phyloP scores from a whole-genome alignment of 441 rosid species.

The Populus hybrid region DNA sequence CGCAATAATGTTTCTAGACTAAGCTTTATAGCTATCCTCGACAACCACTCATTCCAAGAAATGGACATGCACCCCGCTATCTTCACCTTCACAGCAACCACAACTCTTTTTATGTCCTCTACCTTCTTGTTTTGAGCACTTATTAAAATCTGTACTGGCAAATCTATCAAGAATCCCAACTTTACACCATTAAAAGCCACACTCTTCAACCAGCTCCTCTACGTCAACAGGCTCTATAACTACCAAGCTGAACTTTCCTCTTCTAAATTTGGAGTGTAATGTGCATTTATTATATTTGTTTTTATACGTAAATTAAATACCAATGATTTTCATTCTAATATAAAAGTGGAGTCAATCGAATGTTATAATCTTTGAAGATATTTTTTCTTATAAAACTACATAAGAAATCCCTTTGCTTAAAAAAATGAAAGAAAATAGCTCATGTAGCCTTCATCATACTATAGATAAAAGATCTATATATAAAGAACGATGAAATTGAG shows the following conservation, averaged over 20 bases:
- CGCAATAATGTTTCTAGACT: too few relatives aligned
- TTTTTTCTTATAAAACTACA: too few relatives aligned
- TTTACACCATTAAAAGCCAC: conserved; percentile 60
- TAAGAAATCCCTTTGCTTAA: too few relatives aligned
- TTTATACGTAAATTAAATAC: conserved; percentile 46
- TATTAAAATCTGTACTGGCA: conserved; percentile 34
- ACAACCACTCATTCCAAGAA: neutral
- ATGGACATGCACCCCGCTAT: conserved; percentile 36
- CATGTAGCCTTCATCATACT: too few relatives aligned
- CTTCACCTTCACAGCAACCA: conserved; percentile 16
- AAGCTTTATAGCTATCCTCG: too few relatives aligned
- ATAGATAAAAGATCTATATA: too few relatives aligned
- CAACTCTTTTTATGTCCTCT: conserved; percentile 9
- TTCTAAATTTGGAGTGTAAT: conserved; percentile 38
- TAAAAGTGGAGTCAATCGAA: too few relatives aligned
- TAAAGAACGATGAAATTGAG: too few relatives aligned
- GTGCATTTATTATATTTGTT: conserved; percentile 21
- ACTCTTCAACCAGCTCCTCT: conserved; percentile 39
- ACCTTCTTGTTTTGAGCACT: conserved; percentile 19
- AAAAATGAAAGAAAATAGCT: too few relatives aligned
- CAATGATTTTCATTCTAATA: conserved; percentile 18
- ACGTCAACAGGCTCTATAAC: conserved; percentile 50
- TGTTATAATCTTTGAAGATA: too few relatives aligned
- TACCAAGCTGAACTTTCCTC: conserved; percentile 41
- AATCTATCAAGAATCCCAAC: conserved; percentile 36